Percentiles rank a stretch among this genome's conserved stretches.
Evolutionary conservation across 2,329 filamentous ascomycete genomes (phyloP).

Genomic region (Penicillium sp.): DNA sequence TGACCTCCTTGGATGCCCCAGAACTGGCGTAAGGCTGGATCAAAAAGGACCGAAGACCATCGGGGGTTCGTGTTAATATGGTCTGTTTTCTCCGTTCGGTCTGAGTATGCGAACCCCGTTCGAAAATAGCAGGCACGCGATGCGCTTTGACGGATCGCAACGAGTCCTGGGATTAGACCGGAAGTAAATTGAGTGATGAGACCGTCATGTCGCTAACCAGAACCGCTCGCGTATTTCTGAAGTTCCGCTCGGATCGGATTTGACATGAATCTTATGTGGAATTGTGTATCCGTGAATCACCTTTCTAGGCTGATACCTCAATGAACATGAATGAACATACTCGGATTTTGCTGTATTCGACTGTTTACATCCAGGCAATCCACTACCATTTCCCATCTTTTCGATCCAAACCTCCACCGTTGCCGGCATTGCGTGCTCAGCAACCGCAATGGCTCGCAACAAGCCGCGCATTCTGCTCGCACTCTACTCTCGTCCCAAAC

Average conservation of each 20-base stretch:
- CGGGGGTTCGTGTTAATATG: too few relatives aligned
- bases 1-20: background rate
- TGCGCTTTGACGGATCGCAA: too few relatives aligned
- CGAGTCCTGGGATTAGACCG: too few relatives aligned
- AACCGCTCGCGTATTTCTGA: too few relatives aligned
- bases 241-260: too few relatives aligned
- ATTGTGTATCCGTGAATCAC: background rate
- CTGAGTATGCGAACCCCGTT: too few relatives aligned
- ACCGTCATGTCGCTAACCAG: background rate
- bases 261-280: too few relatives aligned
- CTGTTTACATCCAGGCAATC: background rate
- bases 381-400: background rate
- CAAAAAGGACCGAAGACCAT: background rate
- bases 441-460: slow-evolving; percentile 1
- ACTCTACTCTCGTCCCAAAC: slow-evolving; percentile 3
- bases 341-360: background rate
- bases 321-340: background rate
- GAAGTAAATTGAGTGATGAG: background rate
- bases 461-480: slow-evolving; percentile 11
- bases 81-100: too few relatives aligned
- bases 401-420: background rate
- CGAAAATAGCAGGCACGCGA: too few relatives aligned
- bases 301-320: background rate
- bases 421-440: background rate
- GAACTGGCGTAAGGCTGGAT: background rate